Evolutionary conservation across 805 yeast species (phyloP).

Genomic region (Priceomyces fermenticarens): DNA sequence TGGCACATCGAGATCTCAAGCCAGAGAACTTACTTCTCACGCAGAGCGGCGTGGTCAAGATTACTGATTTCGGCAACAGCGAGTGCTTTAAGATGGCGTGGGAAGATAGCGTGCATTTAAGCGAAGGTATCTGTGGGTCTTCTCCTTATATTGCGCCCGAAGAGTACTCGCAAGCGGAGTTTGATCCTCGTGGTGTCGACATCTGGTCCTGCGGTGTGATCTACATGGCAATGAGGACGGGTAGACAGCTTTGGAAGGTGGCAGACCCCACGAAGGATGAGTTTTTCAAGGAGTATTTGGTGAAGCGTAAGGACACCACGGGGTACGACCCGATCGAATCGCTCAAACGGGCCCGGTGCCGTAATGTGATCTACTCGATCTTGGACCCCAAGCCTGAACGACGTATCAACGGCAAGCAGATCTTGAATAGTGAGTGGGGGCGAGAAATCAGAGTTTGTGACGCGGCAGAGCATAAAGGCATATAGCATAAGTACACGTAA

Average conservation of each 20-base stretch:
- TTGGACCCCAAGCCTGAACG: slow-evolving; percentile 88
- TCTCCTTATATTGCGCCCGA: slow-evolving; percentile 92
- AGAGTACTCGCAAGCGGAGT: slow-evolving; percentile 60
- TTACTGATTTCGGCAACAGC: slow-evolving; percentile 85
- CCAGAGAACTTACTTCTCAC: slow-evolving; percentile 82
- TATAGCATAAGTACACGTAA: no score
- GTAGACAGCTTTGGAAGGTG: slow-evolving; percentile 86
- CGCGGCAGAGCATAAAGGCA: slow-evolving; percentile 44
- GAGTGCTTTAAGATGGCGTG: slow-evolving; percentile 84
- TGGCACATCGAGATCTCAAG: slow-evolving; percentile 85
- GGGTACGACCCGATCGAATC: slow-evolving; percentile 92
- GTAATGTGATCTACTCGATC: slow-evolving; percentile 90
- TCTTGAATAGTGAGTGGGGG: slow-evolving; percentile 93
- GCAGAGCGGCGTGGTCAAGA: slow-evolving; percentile 68
- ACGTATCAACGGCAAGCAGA: slow-evolving; percentile 83
- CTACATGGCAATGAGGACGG: slow-evolving; percentile 92
- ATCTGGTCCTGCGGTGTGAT: slow-evolving; percentile 94
- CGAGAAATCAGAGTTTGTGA: slow-evolving; percentile 79
- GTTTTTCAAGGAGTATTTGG: slow-evolving; percentile 70
- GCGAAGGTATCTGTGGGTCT: slow-evolving; percentile 80
- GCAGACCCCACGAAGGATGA: slow-evolving; percentile 77
- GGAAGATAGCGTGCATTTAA: slow-evolving; percentile 68
- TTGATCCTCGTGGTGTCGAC: slow-evolving; percentile 81
- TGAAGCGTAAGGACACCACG: slow-evolving; percentile 72
- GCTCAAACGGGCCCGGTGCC: slow-evolving; percentile 80